Conservation (phyloP, 2,329 filamentous ascomycete genomes). For the Paraphoma chrysanthemicola region DNA sequence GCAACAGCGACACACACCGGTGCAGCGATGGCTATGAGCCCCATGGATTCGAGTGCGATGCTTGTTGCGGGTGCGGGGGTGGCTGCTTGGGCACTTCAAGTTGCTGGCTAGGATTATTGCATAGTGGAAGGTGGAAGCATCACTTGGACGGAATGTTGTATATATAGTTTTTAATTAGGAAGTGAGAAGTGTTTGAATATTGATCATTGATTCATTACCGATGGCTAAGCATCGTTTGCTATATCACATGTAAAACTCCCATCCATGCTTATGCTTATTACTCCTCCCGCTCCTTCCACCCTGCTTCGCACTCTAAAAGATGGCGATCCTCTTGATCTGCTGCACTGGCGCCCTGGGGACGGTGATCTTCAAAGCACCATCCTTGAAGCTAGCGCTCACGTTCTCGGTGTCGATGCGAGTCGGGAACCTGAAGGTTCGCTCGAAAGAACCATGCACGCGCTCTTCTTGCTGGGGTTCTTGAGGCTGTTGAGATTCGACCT, state of each 20-base stretch:
- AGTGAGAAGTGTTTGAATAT: neutral
- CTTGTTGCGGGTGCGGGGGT: neutral
- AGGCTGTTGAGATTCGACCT: slow-evolving; percentile 17
- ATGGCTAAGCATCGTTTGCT: slow-evolving; percentile 19
- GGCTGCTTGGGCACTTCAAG: neutral
- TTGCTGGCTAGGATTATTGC: neutral
- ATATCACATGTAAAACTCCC: neutral
- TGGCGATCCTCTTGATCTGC: slow-evolving; percentile 34
- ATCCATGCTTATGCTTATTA: slow-evolving; percentile 2
- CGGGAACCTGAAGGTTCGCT: slow-evolving; percentile 73
- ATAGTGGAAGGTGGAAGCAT: neutral
- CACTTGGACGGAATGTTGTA: neutral
- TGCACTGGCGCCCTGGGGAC: slow-evolving; percentile 66
- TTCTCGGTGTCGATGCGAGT: slow-evolving; percentile 66
- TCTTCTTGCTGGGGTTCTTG: slow-evolving; percentile 49
- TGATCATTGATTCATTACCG: slow-evolving; percentile 13
- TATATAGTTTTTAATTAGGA: neutral
- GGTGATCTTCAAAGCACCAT: slow-evolving; percentile 69
- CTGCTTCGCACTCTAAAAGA: slow-evolving; percentile 24
- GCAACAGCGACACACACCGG: neutral
- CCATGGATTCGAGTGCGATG: neutral
- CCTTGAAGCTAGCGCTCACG: slow-evolving; percentile 68
- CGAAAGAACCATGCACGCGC: slow-evolving; percentile 71
- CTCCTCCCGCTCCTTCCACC: neutral
- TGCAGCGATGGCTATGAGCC: neutral